Percentiles rank a stretch among this genome's conserved stretches.
Conservation (phyloP, 306 rosid genomes). For the Medicago ruthenica region DNA sequence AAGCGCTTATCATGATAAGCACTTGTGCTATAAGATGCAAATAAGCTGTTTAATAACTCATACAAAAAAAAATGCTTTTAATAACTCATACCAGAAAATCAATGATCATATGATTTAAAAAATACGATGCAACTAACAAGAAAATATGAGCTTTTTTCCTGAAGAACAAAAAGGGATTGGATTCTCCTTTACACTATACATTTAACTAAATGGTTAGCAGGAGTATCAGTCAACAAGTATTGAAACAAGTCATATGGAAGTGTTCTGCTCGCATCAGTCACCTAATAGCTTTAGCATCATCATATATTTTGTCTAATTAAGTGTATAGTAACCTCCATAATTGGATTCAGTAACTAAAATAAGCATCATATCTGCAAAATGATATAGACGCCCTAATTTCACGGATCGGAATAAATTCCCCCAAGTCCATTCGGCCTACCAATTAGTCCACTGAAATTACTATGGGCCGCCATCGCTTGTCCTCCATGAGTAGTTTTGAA, state of each 20-base stretch:
- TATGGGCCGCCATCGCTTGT: conserved; percentile 34
- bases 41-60: too few relatives aligned
- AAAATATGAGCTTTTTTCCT: background rate
- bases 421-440: conserved; percentile 24
- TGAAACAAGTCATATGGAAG: conserved; percentile 31
- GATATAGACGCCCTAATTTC: conserved; percentile 25
- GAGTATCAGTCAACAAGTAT: background rate
- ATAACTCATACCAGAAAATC: conserved; percentile 2
- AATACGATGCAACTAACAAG: conserved; percentile 15
- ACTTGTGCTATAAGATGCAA: too few relatives aligned
- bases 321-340: conserved; percentile 9
- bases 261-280: conserved; percentile 17
- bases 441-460: conserved; percentile 14
- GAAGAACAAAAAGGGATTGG: conserved; percentile 20
- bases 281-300: conserved; percentile 27
- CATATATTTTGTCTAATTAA: background rate
- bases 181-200: conserved; percentile 15
- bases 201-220: conserved; percentile 20
- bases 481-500: conserved; percentile 27
- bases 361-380: background rate
- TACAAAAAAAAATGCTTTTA: conserved; percentile 12
- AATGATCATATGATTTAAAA: background rate
- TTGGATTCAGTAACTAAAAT: background rate
- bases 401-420: conserved; percentile 23
- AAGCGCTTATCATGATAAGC: too few relatives aligned